A percentile compares a stretch with the other conserved stretches of the same genome.
These are phyloP conservation scores for Sarocladiaceae sp. DNA, from an alignment of 2,329 filamentous ascomycete species.

Conservation along the genomic window DNA sequence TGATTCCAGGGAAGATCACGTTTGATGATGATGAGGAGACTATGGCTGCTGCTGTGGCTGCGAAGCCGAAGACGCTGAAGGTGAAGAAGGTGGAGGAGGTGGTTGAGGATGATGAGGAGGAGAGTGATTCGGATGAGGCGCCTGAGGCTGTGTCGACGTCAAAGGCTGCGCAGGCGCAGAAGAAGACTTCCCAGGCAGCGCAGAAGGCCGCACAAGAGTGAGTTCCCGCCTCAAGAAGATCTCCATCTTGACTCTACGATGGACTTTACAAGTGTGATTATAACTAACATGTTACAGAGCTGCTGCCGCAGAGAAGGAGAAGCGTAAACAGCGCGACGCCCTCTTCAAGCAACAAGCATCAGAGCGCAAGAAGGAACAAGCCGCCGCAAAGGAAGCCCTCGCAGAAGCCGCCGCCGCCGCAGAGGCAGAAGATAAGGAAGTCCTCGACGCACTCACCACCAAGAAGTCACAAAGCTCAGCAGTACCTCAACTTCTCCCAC, in stretches of 20 bases:
- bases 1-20: slow-evolving; percentile 19
- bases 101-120: slow-evolving; percentile 35
- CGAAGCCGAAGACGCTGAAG: slow-evolving; percentile 10
- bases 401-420: slow-evolving; percentile 17
- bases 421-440: slow-evolving; percentile 15
- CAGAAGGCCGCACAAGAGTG: slow-evolving; percentile 49
- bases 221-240: slow-evolving; percentile 19
- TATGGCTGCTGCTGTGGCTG: slow-evolving; percentile 5
- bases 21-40: slow-evolving; percentile 24
- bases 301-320: slow-evolving; percentile 47
- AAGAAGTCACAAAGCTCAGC: neutral
- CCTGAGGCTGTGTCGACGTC: slow-evolving; percentile 55
- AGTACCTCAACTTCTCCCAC: slow-evolving; percentile 45
- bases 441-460: neutral
- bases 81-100: slow-evolving; percentile 21
- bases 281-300: slow-evolving; percentile 36
- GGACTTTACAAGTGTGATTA: too few relatives aligned
- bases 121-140: slow-evolving; percentile 51
- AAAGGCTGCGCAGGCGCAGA: slow-evolving; percentile 41
- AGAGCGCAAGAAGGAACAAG: slow-evolving; percentile 37
- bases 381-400: slow-evolving; percentile 18
- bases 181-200: slow-evolving; percentile 41
- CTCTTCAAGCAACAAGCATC: slow-evolving; percentile 52
- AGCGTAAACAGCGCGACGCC: slow-evolving; percentile 50
- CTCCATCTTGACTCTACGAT: neutral